Evolutionary conservation across 768 basidiomycete genomes (phyloP), one percentile per base, ranked within the genome.

Genomic region (Lentinula sp.): DNA sequence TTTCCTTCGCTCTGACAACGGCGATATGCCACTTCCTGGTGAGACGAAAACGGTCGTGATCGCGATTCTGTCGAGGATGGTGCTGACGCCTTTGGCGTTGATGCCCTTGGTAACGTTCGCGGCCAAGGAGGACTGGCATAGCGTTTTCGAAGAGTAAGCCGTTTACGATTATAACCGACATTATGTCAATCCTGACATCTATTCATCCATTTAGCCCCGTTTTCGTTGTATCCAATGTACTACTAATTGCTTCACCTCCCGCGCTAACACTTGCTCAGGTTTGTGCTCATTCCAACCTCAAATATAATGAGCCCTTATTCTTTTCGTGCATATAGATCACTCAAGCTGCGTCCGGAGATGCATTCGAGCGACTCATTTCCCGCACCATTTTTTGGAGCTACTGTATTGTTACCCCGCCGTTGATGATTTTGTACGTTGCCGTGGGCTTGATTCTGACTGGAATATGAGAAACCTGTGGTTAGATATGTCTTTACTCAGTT

Each of bases 331-430:
- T 15, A 23, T 56, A 91, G 79, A 92, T 95, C 67, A 93, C 93
- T 0, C 90, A 93, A 70, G 88, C 90, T 0, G 90, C 88, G 1
- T 88, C 68, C 0, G 91, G 92, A 2, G 92, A 92, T 67, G 87
- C 91, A 0, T 98, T 98, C 69, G 96, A 98, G 75, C 80, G 93
- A 1, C 80, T 98, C 39, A 90, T 97, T 71, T 88, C 86, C 62
- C 83, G 91, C 57, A 98, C 95, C 0, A 92, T 98, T 62, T 94
- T 94, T 71, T 95, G 93, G 93, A 82, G 88, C 2, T 98, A 96
- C 69, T 94, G 91, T 66, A 74, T 93, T 37, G 76, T 95, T 60
- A 95, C 95, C 0, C 94, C 95, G 2, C 90, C 91, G 2, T 79
- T 88, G n/a, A 92, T 87, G 58, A 85, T 94, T 59, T 67, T 78